Conservation (phyloP, 2,329 filamentous ascomycete genomes). For the Trichophyton simii region DNA sequence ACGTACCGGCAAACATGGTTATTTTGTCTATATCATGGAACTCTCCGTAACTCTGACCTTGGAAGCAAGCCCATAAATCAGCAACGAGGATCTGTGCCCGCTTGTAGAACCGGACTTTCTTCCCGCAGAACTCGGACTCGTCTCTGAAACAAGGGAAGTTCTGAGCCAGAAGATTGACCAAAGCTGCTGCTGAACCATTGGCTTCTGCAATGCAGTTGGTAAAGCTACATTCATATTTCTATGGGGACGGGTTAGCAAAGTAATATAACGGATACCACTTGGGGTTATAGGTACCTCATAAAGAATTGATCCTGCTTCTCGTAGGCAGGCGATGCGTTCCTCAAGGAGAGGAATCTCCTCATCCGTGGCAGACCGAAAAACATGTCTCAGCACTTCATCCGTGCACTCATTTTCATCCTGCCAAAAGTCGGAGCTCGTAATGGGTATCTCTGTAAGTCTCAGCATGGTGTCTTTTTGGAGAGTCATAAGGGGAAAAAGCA, state of each 20-base stretch:
- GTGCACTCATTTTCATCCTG: slow-evolving; percentile 61
- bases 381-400: slow-evolving; percentile 56
- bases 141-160: slow-evolving; percentile 82
- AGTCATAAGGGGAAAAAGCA: background rate
- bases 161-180: slow-evolving; percentile 74
- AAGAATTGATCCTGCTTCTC: slow-evolving; percentile 70
- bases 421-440: slow-evolving; percentile 84
- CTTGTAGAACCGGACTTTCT: slow-evolving; percentile 73
- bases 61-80: slow-evolving; percentile 92
- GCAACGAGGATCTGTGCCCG: slow-evolving; percentile 92
- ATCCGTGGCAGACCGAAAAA: slow-evolving; percentile 76
- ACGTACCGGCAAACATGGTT: slow-evolving; percentile 77
- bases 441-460: slow-evolving; percentile 55
- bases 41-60: slow-evolving; percentile 62
- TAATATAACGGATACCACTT: background rate
- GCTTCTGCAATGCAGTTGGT: slow-evolving; percentile 60
- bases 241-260: slow-evolving; percentile 9
- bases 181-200: slow-evolving; percentile 62
- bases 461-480: slow-evolving; percentile 8
- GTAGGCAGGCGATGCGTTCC: slow-evolving; percentile 64
- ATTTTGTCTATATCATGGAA: slow-evolving; percentile 90
- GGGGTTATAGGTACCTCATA: slow-evolving; percentile 47
- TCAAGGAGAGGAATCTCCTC: slow-evolving; percentile 77
- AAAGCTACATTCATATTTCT: slow-evolving; percentile 68
- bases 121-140: slow-evolving; percentile 60